Conservation (phyloP, 225 moss, liverwort and hornwort genomes). For the Straminergon stramineum region DNA sequence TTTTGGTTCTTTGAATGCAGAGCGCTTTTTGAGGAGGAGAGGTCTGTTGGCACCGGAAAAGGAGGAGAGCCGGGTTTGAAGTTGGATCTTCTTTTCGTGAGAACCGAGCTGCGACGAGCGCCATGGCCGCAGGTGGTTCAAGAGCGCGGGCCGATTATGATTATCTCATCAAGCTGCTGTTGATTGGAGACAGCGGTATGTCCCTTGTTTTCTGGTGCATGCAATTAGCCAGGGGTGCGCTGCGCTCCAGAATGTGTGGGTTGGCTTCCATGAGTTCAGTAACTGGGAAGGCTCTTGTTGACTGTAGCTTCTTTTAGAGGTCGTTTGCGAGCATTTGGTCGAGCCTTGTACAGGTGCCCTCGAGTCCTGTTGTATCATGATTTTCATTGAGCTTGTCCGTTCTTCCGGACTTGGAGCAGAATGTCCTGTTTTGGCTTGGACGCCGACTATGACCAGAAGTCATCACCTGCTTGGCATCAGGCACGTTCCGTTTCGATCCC, state of each 20-base stretch:
- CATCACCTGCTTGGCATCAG: background rate
- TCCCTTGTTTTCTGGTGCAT: background rate
- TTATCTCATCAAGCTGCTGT: conserved; percentile 95
- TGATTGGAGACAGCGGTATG: conserved; percentile 98
- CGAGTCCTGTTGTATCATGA: background rate
- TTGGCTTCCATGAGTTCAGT: background rate
- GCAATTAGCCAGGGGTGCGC: background rate
- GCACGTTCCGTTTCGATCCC: background rate
- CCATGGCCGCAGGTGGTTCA: conserved; percentile 89
- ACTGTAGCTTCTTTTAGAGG: background rate
- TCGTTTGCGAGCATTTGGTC: background rate
- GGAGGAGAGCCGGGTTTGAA: background rate
- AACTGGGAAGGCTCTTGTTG: background rate
- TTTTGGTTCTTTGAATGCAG: background rate
- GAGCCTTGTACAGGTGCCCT: background rate
- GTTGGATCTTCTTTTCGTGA: conserved; percentile 8
- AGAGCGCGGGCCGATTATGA: conserved; percentile 97
- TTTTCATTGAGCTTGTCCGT: background rate
- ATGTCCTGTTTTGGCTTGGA: background rate
- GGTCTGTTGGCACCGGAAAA: background rate
- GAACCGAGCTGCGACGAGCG: background rate
- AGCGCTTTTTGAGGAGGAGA: background rate
- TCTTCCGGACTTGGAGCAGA: background rate
- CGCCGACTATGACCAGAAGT: background rate
- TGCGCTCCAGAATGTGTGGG: background rate